Evolutionary conservation across 805 yeast genomes (phyloP).

Genomic region (Hyphopichia homilentoma): DNA sequence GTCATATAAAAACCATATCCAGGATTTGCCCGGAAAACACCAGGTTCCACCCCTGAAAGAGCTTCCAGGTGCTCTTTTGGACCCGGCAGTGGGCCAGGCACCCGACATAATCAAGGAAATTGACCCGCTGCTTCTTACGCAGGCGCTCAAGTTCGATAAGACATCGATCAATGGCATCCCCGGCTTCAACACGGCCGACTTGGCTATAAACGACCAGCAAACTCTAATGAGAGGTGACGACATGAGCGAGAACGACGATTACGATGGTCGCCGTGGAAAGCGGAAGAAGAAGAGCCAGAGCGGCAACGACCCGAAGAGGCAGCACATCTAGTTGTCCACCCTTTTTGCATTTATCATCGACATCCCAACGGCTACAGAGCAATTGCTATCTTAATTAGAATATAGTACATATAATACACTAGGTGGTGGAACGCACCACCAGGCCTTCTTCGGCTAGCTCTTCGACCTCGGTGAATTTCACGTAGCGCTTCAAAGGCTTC

Average conservation of each 20-base stretch:
- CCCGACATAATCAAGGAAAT: conserved; percentile 49
- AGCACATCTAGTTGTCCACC: conserved; percentile 22
- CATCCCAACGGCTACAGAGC: no score
- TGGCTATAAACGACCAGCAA: conserved; percentile 56
- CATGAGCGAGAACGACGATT: conserved; percentile 35
- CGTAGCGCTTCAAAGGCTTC: conserved; percentile 19
- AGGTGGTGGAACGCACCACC: not conserved
- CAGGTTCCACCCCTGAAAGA: conserved; percentile 50
- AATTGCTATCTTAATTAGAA: no score
- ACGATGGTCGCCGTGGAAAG: conserved; percentile 29
- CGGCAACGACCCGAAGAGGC: conserved; percentile 36
- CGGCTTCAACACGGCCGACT: conserved; percentile 65
- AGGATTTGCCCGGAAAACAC: conserved; percentile 80
- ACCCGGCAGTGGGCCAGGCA: conserved; percentile 31
- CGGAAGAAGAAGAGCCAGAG: conserved; percentile 35
- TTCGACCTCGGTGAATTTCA: conserved; percentile 17
- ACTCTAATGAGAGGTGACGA: conserved; percentile 40
- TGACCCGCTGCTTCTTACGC: conserved; percentile 44
- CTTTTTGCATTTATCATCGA: not conserved
- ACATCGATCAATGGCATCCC: conserved; percentile 70
- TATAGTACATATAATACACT: no score
- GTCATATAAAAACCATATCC: conserved; percentile 89
- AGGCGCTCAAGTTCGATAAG: conserved; percentile 57
- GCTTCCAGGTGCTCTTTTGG: conserved; percentile 31
- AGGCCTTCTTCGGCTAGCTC: conserved; percentile 12